These are phyloP conservation scores for Mycena alexandri DNA, from an alignment of 768 basidiomycete species.

Conservation along the genomic window DNA sequence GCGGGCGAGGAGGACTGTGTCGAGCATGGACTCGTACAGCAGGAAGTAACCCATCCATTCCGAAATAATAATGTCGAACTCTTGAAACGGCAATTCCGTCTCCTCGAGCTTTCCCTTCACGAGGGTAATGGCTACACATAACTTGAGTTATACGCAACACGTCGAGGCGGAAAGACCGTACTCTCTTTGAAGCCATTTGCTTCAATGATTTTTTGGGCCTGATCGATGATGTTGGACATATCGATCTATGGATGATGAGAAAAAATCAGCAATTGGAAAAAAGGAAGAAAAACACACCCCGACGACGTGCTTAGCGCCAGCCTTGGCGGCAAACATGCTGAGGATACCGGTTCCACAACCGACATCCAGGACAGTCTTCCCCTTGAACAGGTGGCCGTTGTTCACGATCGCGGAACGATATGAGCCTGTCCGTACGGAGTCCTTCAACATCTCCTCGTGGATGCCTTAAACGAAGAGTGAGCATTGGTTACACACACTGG, in stretches of 20 bases:
- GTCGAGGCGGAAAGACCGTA: slow-evolving; percentile 55
- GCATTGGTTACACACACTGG: not conserved
- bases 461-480: slow-evolving; percentile 70
- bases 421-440: slow-evolving; percentile 92
- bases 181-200: slow-evolving; percentile 97
- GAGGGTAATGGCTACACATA: slow-evolving; percentile 84
- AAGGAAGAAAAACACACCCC: slow-evolving; percentile 68
- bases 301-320: slow-evolving; percentile 93
- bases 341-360: slow-evolving; percentile 99
- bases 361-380: slow-evolving; percentile 96
- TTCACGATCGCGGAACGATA: slow-evolving; percentile 96
- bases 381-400: slow-evolving; percentile 96
- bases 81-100: slow-evolving; percentile 83
- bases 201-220: slow-evolving; percentile 96
- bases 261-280: slow-evolving; percentile 3
- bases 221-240: slow-evolving; percentile 99
- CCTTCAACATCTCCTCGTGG: slow-evolving; percentile 99
- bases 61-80: slow-evolving; percentile 99
- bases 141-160: slow-evolving; percentile 21
- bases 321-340: slow-evolving; percentile 98
- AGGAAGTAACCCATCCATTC: slow-evolving; percentile 99
- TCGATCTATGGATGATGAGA: slow-evolving; percentile 75
- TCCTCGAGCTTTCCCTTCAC: slow-evolving; percentile 99
- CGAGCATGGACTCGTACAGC: slow-evolving; percentile 99
- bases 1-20: slow-evolving; percentile 95